phyloP scores from a whole-genome alignment of 345 rosid genomes.

The Lumnitzera littorea region DNA sequence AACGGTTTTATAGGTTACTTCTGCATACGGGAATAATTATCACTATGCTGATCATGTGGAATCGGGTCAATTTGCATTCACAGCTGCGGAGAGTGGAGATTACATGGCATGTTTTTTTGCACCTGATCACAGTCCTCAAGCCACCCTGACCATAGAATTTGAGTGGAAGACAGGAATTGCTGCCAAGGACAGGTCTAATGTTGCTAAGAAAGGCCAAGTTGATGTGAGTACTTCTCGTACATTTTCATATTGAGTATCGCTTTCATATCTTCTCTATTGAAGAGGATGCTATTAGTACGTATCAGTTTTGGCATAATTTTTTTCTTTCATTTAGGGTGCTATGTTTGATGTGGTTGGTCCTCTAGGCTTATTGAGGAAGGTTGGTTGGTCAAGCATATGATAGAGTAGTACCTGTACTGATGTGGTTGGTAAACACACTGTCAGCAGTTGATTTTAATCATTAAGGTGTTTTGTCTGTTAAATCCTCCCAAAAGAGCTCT shows the following conservation, averaged over 20 bases:
- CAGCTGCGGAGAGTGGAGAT: slow-evolving; percentile 77
- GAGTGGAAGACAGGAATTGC: slow-evolving; percentile 86
- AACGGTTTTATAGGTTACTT: slow-evolving; percentile 50
- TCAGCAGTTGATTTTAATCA: no score
- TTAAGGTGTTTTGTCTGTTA: no score
- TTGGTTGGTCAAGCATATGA: no score
- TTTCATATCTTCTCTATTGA: no score
- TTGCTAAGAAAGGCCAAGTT: slow-evolving; percentile 89
- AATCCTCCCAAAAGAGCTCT: no score
- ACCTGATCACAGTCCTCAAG: slow-evolving; percentile 49
- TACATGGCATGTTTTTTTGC: slow-evolving; percentile 78
- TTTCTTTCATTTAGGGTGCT: no score
- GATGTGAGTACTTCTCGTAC: slow-evolving; percentile 34
- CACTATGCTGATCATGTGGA: slow-evolving; percentile 64
- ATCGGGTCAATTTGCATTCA: slow-evolving; percentile 80
- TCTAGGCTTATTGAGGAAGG: no score
- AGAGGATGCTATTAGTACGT: background rate
- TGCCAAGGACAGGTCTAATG: slow-evolving; percentile 70
- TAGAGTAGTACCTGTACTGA: no score
- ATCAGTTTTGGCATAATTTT: no score
- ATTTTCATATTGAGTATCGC: no score
- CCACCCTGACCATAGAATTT: slow-evolving; percentile 58
- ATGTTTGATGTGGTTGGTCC: no score
- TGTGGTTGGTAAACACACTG: no score
- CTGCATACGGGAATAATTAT: slow-evolving; percentile 63